A percentile compares a stretch with the other conserved stretches of the same genome.
Conservation (phyloP, 225 moss, liverwort and hornwort genomes). For the Climacium dendroides region DNA sequence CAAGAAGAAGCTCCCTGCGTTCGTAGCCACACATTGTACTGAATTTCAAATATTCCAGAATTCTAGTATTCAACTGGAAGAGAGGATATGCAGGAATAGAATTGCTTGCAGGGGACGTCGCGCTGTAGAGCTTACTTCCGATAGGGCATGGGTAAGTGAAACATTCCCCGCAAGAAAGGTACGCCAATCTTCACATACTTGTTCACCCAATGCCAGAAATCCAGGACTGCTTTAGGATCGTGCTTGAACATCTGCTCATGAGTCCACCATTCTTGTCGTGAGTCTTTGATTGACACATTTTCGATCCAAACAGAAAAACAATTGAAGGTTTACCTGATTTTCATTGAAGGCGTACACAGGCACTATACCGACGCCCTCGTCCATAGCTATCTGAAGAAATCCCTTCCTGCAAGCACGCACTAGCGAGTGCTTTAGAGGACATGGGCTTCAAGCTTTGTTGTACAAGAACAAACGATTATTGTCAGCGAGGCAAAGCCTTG, state of each 20-base stretch:
- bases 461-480: not conserved
- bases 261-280: not conserved
- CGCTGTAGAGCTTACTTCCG: conserved; percentile 35
- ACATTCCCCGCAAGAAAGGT: conserved; percentile 74
- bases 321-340: conserved; percentile 44
- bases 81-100: not conserved
- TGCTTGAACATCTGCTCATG: conserved; percentile 66
- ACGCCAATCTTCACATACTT: conserved; percentile 52
- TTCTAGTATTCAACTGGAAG: not conserved
- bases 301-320: not conserved
- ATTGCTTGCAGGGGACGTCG: not conserved
- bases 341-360: conserved; percentile 91
- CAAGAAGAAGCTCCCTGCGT: conserved; percentile 48
- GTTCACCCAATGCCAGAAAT: conserved; percentile 60
- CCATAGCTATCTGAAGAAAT: conserved; percentile 67
- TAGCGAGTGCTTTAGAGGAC: not conserved
- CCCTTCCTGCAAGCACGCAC: conserved; percentile 44
- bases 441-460: not conserved
- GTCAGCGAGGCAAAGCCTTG: not conserved
- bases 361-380: conserved; percentile 67
- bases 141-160: conserved; percentile 72
- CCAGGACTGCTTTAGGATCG: conserved; percentile 34
- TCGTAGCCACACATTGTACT: not conserved
- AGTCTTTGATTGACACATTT: not conserved
- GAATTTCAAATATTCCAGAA: not conserved